Percentiles rank a stretch among this genome's conserved stretches.
Conservation (phyloP, 2,329 filamentous ascomycete species). For the Phialophora verrucosa region DNA sequence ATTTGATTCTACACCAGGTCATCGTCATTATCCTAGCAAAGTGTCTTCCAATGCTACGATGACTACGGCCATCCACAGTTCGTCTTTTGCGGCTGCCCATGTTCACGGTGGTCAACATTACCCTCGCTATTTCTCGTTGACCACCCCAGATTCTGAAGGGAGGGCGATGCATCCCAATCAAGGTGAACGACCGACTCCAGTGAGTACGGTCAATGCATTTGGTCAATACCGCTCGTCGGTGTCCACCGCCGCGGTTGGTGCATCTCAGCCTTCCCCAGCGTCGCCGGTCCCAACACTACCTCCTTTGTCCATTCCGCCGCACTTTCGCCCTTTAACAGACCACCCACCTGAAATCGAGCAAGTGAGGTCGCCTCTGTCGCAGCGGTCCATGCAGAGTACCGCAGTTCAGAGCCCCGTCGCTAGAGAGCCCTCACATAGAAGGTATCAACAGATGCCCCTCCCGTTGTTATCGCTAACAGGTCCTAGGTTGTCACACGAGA, state of each 20-base stretch:
- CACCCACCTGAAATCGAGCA: slow-evolving; percentile 5
- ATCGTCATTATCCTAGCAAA: neutral
- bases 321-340: slow-evolving; percentile 7
- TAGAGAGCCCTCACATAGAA: neutral
- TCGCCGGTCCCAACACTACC: slow-evolving; percentile 9
- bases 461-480: slow-evolving; percentile 2
- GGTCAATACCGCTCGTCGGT: neutral
- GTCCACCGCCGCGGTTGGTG: neutral
- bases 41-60: slow-evolving; percentile 19
- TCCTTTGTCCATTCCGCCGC: slow-evolving; percentile 3
- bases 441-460: neutral
- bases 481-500: slow-evolving; percentile 14
- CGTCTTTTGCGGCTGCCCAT: slow-evolving; percentile 10
- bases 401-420: slow-evolving; percentile 12
- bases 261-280: neutral
- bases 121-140: slow-evolving; percentile 16
- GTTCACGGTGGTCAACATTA: slow-evolving; percentile 12
- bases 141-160: slow-evolving; percentile 17
- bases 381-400: slow-evolving; percentile 5
- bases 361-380: slow-evolving; percentile 11
- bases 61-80: slow-evolving; percentile 21
- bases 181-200: slow-evolving; percentile 4
- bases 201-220: slow-evolving; percentile 12
- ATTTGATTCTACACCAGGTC: neutral
- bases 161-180: slow-evolving; percentile 23